Conservation (phyloP, 1,284 basidiomycete genomes). For the Cutaneotrichosporon arboriforme region DNA sequence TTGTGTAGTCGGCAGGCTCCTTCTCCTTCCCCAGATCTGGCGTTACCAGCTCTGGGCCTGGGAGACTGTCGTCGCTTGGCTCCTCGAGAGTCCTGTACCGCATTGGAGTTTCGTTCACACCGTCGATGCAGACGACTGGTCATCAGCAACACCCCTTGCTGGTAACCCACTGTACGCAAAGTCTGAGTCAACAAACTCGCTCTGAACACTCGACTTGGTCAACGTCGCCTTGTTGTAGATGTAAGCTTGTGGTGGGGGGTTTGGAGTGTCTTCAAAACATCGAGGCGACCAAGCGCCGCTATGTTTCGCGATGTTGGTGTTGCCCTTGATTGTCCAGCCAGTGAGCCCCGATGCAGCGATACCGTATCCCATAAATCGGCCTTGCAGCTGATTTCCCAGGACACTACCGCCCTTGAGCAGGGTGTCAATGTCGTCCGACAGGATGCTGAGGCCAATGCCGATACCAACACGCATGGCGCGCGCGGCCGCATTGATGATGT, state of each 20-base stretch:
- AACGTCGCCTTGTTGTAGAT: slow-evolving; percentile 34
- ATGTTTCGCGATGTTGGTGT: slow-evolving; percentile 43
- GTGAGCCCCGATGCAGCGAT: slow-evolving; percentile 46
- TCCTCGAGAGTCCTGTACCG: background rate
- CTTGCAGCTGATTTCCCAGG: slow-evolving; percentile 37
- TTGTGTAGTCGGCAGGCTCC: background rate
- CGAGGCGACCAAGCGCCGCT: slow-evolving; percentile 37
- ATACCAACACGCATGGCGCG: slow-evolving; percentile 50
- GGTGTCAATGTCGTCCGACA: slow-evolving; percentile 48
- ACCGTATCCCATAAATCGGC: slow-evolving; percentile 47
- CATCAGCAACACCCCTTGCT: background rate
- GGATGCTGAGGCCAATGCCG: slow-evolving; percentile 48
- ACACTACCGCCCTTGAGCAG: slow-evolving; percentile 42
- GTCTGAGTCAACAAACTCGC: slow-evolving; percentile 42
- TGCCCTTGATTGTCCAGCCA: slow-evolving; percentile 45
- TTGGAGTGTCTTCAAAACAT: slow-evolving; percentile 45
- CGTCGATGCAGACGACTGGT: slow-evolving; percentile 39
- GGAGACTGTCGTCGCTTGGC: background rate
- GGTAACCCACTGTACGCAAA: slow-evolving; percentile 47
- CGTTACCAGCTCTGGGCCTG: background rate
- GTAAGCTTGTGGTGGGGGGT: slow-evolving; percentile 44
- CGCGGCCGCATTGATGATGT: slow-evolving; percentile 44
- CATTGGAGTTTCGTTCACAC: slow-evolving; percentile 14
- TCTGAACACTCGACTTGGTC: slow-evolving; percentile 35
- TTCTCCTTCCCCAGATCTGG: background rate